Percentiles rank a stretch among this genome's conserved stretches.
Conservation (phyloP, 2,329 filamentous ascomycete genomes). For the Arthroderma sp. region DNA sequence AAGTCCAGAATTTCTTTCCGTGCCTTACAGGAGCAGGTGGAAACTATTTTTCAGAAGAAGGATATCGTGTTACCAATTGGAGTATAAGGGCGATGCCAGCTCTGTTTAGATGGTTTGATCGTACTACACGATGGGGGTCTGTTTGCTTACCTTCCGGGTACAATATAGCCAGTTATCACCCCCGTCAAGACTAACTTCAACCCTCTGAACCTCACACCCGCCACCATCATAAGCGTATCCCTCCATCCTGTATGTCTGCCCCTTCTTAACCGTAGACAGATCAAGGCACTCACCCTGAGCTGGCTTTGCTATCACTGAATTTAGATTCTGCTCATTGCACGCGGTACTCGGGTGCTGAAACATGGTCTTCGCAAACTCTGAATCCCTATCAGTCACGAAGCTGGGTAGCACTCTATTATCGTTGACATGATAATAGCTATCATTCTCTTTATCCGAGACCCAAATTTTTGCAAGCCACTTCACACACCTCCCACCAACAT, state of each 20-base stretch:
- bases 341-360: slow-evolving; percentile 37
- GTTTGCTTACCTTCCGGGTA: slow-evolving; percentile 23
- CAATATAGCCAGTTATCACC: slow-evolving; percentile 38
- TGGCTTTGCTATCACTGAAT: slow-evolving; percentile 35
- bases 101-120: slow-evolving; percentile 2
- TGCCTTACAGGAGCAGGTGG: slow-evolving; percentile 38
- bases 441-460: slow-evolving; percentile 29
- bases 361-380: slow-evolving; percentile 34
- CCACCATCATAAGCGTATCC: slow-evolving; percentile 40
- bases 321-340: slow-evolving; percentile 38
- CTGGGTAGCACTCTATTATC: slow-evolving; percentile 37
- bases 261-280: slow-evolving; percentile 25
- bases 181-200: slow-evolving; percentile 37
- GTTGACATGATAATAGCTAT: slow-evolving; percentile 35
- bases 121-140: neutral
- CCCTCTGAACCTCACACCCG: slow-evolving; percentile 36
- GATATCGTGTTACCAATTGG: neutral
- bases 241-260: slow-evolving; percentile 30
- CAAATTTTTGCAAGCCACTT: slow-evolving; percentile 32
- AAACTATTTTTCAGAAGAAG: slow-evolving; percentile 17
- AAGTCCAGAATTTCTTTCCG: slow-evolving; percentile 42
- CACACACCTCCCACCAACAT: slow-evolving; percentile 28
- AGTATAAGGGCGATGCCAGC: no score
- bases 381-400: slow-evolving; percentile 38
- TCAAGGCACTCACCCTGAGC: slow-evolving; percentile 34